phyloP scores from a whole-genome alignment of 2,329 filamentous ascomycete genomes.

The Trichoderma hamatum region DNA sequence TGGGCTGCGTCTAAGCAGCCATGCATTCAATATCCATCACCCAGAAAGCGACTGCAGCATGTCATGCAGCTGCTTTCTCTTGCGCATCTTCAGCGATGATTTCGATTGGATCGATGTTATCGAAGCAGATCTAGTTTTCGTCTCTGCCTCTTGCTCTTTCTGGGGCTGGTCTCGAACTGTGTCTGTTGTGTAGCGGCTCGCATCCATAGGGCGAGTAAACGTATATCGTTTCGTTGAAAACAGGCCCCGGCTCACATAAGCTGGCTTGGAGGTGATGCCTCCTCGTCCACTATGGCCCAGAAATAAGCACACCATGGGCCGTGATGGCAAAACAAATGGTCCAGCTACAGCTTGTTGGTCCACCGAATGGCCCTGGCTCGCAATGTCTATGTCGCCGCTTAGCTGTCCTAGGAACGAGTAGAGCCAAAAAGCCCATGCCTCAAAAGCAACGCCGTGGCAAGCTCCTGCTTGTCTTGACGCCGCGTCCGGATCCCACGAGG shows the following conservation, averaged over 20 bases:
- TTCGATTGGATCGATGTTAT: conserved; percentile 27
- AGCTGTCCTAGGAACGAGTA: conserved; percentile 47
- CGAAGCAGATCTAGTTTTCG: background rate
- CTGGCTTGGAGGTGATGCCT: conserved; percentile 41
- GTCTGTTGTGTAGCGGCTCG: background rate
- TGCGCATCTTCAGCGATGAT: conserved; percentile 36
- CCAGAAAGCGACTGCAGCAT: conserved; percentile 38
- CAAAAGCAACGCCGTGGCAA: conserved; percentile 43
- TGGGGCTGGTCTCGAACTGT: background rate
- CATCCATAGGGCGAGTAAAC: conserved; percentile 36
- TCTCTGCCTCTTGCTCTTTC: background rate
- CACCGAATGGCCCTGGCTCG: conserved; percentile 28
- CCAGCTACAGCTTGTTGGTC: conserved; percentile 40
- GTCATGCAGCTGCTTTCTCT: conserved; percentile 42
- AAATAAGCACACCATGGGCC: conserved; percentile 43
- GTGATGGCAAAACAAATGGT: conserved; percentile 45
- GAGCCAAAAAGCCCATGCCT: conserved; percentile 48
- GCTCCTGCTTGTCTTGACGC: conserved; percentile 35
- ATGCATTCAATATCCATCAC: conserved; percentile 8
- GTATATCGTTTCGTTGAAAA: conserved; percentile 41
- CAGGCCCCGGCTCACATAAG: conserved; percentile 43
- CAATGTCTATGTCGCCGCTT: conserved; percentile 41
- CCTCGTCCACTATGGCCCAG: conserved; percentile 43
- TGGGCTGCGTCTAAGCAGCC: background rate
- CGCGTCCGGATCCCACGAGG: conserved; percentile 39